phyloP scores from a whole-genome alignment of 2,329 filamentous ascomycete genomes.

The Parastagonospora nodorum region DNA sequence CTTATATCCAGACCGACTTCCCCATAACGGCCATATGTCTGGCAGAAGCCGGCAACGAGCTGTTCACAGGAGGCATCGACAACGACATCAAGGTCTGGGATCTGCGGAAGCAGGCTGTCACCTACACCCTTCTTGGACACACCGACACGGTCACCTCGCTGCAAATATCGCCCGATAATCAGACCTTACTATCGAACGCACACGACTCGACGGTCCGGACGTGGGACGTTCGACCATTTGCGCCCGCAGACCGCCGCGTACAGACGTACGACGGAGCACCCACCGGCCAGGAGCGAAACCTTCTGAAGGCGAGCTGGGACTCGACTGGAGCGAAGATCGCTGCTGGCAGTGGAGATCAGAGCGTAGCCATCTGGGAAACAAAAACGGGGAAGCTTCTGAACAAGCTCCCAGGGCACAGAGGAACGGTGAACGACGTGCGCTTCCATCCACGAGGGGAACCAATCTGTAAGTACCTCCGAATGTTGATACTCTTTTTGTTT shows the following conservation, averaged over 20 bases:
- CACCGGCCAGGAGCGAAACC: conserved; percentile 85
- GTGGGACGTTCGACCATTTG: conserved; percentile 96
- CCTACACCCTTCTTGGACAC: conserved; percentile 88
- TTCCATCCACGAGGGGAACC: conserved; percentile 86
- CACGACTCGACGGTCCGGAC: conserved; percentile 94
- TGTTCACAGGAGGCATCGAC: conserved; percentile 93
- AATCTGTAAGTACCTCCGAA: conserved; percentile 69
- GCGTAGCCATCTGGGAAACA: conserved; percentile 87
- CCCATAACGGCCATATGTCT: conserved; percentile 90
- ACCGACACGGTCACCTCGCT: conserved; percentile 91
- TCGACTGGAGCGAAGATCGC: conserved; percentile 82
- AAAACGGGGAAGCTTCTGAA: conserved; percentile 89
- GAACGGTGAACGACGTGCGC: conserved; percentile 91
- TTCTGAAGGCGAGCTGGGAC: conserved; percentile 91
- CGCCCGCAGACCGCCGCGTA: conserved; percentile 82
- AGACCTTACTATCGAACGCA: conserved; percentile 86
- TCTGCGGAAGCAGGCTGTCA: conserved; percentile 83
- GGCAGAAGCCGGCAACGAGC: conserved; percentile 92
- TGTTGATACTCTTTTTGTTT: not conserved
- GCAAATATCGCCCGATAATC: conserved; percentile 88
- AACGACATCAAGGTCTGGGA: conserved; percentile 99
- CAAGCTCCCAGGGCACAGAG: conserved; percentile 94
- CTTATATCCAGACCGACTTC: conserved; percentile 88
- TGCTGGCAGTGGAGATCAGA: conserved; percentile 87
- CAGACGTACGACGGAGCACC: conserved; percentile 92